Conservation (phyloP, 2,329 filamentous ascomycete species). For the Rhexocercosporidium sp. region DNA sequence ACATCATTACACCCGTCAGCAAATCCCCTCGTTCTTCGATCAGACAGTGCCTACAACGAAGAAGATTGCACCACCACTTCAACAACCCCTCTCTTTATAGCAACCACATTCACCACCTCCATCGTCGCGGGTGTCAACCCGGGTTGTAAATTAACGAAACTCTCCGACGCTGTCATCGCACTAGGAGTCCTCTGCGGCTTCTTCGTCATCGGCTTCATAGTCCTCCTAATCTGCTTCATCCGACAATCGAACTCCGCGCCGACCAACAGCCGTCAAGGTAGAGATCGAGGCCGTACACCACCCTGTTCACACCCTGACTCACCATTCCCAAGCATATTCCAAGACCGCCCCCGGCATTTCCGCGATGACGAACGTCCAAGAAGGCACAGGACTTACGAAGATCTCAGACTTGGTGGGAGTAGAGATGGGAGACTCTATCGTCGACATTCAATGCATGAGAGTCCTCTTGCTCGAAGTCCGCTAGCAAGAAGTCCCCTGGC, state of each 20-base stretch:
- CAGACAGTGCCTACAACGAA: background rate
- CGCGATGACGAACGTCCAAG: background rate
- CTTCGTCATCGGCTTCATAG: background rate
- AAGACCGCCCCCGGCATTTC: background rate
- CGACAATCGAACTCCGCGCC: background rate
- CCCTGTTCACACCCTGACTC: background rate
- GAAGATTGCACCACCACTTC: background rate
- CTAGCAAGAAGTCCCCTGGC: background rate
- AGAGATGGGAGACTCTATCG: background rate
- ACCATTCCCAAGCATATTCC: background rate
- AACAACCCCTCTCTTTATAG: background rate
- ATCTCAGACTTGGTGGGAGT: background rate
- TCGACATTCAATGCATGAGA: background rate
- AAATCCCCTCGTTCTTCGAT: background rate
- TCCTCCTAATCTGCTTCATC: background rate
- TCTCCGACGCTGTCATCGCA: background rate
- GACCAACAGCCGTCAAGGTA: background rate
- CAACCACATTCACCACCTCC: background rate
- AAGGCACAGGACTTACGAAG: background rate
- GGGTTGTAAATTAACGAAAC: background rate
- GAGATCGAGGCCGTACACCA: background rate
- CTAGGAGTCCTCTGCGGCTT: slow-evolving; percentile 1
- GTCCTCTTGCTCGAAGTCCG: background rate
- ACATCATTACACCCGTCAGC: too few species aligned
- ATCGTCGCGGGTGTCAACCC: background rate